Evolutionary conservation across 1,139 yeast species (phyloP), one percentile per base, ranked within the genome.

Genomic region (Meyerozyma carpophila): DNA sequence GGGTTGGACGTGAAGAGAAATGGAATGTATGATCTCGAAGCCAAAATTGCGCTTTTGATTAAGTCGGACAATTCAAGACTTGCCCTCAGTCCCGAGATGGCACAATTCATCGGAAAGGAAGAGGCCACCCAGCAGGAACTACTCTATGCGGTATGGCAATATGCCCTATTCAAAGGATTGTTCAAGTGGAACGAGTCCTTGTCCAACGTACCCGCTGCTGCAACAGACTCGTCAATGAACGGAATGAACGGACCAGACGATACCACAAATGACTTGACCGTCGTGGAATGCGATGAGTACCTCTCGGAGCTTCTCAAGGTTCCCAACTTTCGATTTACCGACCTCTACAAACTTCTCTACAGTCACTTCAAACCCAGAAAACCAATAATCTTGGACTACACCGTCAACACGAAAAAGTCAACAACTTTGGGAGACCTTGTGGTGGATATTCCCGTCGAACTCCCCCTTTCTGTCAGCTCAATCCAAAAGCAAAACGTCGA

Each of bases 111-210:
- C 21, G 97, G 97, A 11, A 75, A 81, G 42, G 70, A 73, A 32
- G 95, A 88, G 59, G 83, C 87, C 38, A 83, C 95, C 5, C 90
- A 90, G 59, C 93, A 93, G 47, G 96, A 88, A 46, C 84, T 94
- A 36, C 81, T 93, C 25, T 88, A 82, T 54, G 80, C 83, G 24
- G 69, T 93, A 43, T 93, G 97, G 91, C 93, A 88, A 63, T 93
- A 93, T 61, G 84, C 87, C 43, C 82, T 86, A 56, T 79, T 79
- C 63, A 86, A 86, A 57, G 80, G 83, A 50, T 70, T 89, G 51
- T 75, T 72, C 50, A 87, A 78, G 55, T 66, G 61, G 44, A 57
- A 61, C 16, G 67, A 61, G 32, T 49, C 55, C 31, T 58, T 63
- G 44, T 54, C 66, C 20, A 62, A 57, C 36, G 73, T 73, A 7